Evolutionary conservation across 2,329 filamentous ascomycete species (phyloP).

Genomic region (Gremmenia infestans): DNA sequence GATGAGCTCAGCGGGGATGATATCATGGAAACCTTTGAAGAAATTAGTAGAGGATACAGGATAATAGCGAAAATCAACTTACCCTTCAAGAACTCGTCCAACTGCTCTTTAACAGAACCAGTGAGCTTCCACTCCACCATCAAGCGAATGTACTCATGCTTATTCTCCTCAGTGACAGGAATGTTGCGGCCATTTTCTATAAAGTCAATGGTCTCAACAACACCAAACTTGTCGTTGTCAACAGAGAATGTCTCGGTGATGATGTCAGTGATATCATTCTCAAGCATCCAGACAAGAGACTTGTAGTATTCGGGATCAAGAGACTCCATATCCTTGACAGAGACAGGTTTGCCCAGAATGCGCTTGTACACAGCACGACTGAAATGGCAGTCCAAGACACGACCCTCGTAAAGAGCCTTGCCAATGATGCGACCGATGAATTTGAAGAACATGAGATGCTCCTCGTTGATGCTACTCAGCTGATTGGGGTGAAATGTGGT

Average conservation of each 20-base stretch:
- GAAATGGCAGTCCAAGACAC: constrained; percentile 96
- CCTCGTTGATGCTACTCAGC: constrained; percentile 86
- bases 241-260: constrained; percentile 95
- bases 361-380: constrained; percentile 98
- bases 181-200: constrained; percentile 85
- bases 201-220: constrained; percentile 80
- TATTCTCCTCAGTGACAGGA: constrained; percentile 94
- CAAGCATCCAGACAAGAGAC: constrained; percentile 95
- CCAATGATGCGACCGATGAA: constrained; percentile 98
- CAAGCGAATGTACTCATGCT: constrained; percentile 92
- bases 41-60: constrained; percentile 28
- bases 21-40: constrained; percentile 81
- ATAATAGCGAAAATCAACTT: constrained; percentile 28
- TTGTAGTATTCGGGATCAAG: constrained; percentile 99
- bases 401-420: constrained; percentile 93
- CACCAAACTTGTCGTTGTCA: constrained; percentile 90
- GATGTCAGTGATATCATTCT: constrained; percentile 97
- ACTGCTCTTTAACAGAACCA: constrained; percentile 87
- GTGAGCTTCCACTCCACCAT: constrained; percentile 93
- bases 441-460: constrained; percentile 98
- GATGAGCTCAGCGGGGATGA: constrained; percentile 89
- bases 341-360: constrained; percentile 90
- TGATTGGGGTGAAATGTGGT: constrained; percentile 99
- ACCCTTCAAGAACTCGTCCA: constrained; percentile 87
- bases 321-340: constrained; percentile 98